Base-by-base conservation (phyloP, 805 yeast species). In the Yarrowia hollandica region DNA sequence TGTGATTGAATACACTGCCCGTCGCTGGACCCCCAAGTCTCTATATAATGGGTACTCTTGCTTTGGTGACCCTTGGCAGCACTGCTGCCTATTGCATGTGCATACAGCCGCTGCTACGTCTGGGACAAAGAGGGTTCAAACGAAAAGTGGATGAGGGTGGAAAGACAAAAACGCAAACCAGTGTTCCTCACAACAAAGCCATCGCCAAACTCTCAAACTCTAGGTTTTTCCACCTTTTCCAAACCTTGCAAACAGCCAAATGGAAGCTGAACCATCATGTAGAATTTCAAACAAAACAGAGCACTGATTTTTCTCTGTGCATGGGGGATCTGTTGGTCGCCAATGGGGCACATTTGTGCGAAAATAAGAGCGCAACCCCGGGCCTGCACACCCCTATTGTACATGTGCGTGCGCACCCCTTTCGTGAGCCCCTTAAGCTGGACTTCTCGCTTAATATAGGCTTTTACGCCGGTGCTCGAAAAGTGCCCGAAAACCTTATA, bases 31-130 rank as follows among this genome's bases (percentile, higher is more conserved):
- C 48, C 35, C 37, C 54, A 30, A 44, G 38, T 44, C 54, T 44
- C 54, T 44, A 30, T 44, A 44, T 44, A 44, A n/a, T 21, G 28
- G 23, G 52, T 28, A 22, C 23, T 16, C 16, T 30, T 44, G 52
- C 52, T 44, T 18, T 25, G 22, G 34, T 42, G 50, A 42, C 50
- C 50, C 50, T 44, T 28, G 35, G 52, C 52, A 28, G 52, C 52
- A 22, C 55, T 31, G 55, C 39, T 48, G 39, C 38, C 52, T 44
- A 48, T 48, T 48, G 39, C 55, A 48, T 48, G 39, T 48, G 55
- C 39, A 48, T 48, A 33, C 39, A 33, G 39, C 33, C 35, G 52
- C 52, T 44, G 34, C 35, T 44, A 18, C 34, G 19, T 19, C 31
- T 41, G 18, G 26, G 38, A 30, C 26, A 30, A 39, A 44, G 26